Evolutionary conservation across 805 yeast genomes (phyloP).

Genomic region (Kodamaea lidongshanica): DNA sequence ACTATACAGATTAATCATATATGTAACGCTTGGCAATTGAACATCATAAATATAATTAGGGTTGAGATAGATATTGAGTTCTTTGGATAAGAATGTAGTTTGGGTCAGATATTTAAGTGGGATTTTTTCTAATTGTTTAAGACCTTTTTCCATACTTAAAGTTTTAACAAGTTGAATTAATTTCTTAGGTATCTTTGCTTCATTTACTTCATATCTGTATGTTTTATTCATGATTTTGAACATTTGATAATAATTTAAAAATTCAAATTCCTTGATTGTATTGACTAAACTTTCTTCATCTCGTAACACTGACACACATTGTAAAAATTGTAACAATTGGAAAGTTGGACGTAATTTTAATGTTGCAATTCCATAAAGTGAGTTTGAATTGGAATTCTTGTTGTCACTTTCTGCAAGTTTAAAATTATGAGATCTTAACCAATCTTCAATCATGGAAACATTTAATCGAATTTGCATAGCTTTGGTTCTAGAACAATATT

Average conservation of each 20-base stretch:
- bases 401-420: slow-evolving; percentile 16
- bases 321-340: slow-evolving; percentile 85
- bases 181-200: slow-evolving; percentile 51
- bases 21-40: slow-evolving; percentile 65
- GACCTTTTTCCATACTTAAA: slow-evolving; percentile 33
- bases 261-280: slow-evolving; percentile 47
- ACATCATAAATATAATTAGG: slow-evolving; percentile 49
- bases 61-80: slow-evolving; percentile 44
- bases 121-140: slow-evolving; percentile 23
- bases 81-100: slow-evolving; percentile 33
- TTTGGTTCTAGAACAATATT: slow-evolving; percentile 67
- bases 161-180: slow-evolving; percentile 23
- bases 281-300: slow-evolving; percentile 57
- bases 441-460: slow-evolving; percentile 81
- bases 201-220: slow-evolving; percentile 82
- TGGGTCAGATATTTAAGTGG: slow-evolving; percentile 36
- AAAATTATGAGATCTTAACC: slow-evolving; percentile 72
- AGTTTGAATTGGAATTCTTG: slow-evolving; percentile 40
- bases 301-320: slow-evolving; percentile 67
- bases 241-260: slow-evolving; percentile 64
- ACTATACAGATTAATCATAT: slow-evolving; percentile 70
- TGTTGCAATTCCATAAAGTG: slow-evolving; percentile 60
- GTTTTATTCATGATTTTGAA: slow-evolving; percentile 57
- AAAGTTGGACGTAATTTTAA: slow-evolving; percentile 64
- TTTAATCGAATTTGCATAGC: slow-evolving; percentile 90